A percentile compares a stretch with the other conserved stretches of the same genome.
Conservation (phyloP, 75 land plant genomes). For the Chamaecyparis obtusa region DNA sequence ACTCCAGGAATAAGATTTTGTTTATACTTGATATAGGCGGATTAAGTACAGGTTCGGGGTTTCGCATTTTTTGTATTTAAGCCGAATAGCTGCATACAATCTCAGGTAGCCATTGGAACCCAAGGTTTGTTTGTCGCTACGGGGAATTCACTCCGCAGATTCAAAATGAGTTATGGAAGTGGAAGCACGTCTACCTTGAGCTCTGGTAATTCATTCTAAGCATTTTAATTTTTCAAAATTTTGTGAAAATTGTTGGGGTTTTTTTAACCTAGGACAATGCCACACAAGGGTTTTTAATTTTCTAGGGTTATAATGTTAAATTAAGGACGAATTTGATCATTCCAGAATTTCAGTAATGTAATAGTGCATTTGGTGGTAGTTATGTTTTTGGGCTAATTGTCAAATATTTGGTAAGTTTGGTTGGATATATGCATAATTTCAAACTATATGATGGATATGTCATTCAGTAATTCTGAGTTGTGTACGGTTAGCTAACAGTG, state of each 20-base stretch:
- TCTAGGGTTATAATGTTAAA: not conserved
- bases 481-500: not conserved
- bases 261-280: not conserved
- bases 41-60: not conserved
- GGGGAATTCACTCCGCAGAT: not conserved
- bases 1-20: not conserved
- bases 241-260: not conserved
- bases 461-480: not conserved
- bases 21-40: not conserved
- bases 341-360: too few relatives aligned
- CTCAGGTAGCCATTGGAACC: not conserved
- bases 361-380: not conserved
- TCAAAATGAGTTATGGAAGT: not conserved
- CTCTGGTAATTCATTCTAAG: constrained; percentile 1
- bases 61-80: not conserved
- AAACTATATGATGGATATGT: not conserved
- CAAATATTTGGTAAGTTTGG: not conserved
- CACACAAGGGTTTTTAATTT: not conserved
- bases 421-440: not conserved
- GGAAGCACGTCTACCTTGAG: not conserved
- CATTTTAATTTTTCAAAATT: not conserved
- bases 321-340: too few relatives aligned
- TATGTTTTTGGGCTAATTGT: not conserved
- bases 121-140: not conserved
- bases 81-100: not conserved